Base-by-base conservation (phyloP, 768 basidiomycete genomes). In the Leccinum arenicola region DNA sequence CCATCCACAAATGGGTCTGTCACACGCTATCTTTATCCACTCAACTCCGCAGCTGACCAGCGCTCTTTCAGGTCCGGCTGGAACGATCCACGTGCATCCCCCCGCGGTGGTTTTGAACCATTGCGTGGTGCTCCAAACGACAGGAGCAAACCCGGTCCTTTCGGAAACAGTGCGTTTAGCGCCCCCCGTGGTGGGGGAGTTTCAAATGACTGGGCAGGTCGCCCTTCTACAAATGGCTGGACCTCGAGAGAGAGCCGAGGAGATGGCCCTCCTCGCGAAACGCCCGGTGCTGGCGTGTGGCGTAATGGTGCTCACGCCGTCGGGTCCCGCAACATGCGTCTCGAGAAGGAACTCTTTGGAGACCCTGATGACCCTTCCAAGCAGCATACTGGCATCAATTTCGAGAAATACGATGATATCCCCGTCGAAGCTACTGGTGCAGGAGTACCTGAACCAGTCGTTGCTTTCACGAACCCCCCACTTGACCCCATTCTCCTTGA, bases 371-470 rank as follows among this genome's bases (percentile, higher is more conserved):
- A 98, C 73, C 84, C 88, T 23, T 86, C 85, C 59, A 92, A 91
- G 71, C 90, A 97, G 74, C 88, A 93, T 72, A 96, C 95, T 48
- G 97, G 97, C 63, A 98, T 99, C 79, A 99, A 99, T 79, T 99
- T 99, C 71, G 97, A 99, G 79, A 97, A 97, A 77, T 99, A 98
- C 69, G 97, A 97, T 75, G 96, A 98, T 73, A 99, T 99, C 71
- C 97, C 97, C 63, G 95, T 99, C 66, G 97, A 98, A 77, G 96
- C 95, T 36, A 98, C 96, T 52, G 97, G 97, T 66, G 87, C 88
- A 60, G 91, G 89, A 67, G 96, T 98, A n/a, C 97, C 97, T 61
- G 96, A 98, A 45, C 95, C 97, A 49, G 85, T 98, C 68, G 83
- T 74, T 63, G 82, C 85, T 43, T 99, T 99, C 78, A 89, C 89